Evolutionary conservation across 1,284 basidiomycete genomes (phyloP).

Genomic region (Entoloma clypeatum): DNA sequence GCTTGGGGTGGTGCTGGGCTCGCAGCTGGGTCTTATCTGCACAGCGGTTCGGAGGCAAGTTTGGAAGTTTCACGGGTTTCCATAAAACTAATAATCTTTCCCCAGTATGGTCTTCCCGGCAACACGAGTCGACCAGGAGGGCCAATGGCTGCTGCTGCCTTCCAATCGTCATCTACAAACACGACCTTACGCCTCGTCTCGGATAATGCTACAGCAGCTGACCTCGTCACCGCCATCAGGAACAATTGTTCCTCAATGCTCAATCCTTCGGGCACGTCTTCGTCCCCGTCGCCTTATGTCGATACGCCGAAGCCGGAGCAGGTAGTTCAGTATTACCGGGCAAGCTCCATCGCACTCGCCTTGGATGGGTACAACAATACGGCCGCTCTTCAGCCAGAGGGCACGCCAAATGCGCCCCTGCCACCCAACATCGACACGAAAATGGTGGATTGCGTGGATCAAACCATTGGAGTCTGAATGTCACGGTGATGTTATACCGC

Average conservation of each 20-base stretch:
- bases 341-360: slow-evolving; percentile 45
- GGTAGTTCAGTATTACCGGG: slow-evolving; percentile 52
- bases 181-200: slow-evolving; percentile 1
- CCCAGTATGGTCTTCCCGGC: slow-evolving; percentile 48
- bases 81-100: background rate
- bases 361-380: slow-evolving; percentile 59
- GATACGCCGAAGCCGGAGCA: slow-evolving; percentile 17
- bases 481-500: too few species aligned
- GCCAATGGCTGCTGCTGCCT: slow-evolving; percentile 44
- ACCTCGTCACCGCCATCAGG: background rate
- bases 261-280: background rate
- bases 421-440: slow-evolving; percentile 40
- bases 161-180: slow-evolving; percentile 26
- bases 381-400: slow-evolving; percentile 10
- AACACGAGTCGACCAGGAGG: slow-evolving; percentile 62
- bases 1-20: slow-evolving; percentile 43
- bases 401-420: slow-evolving; percentile 29
- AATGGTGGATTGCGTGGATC: slow-evolving; percentile 51
- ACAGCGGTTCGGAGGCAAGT: slow-evolving; percentile 37
- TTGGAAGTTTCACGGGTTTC: slow-evolving; percentile 2
- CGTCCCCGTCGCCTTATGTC: background rate
- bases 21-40: slow-evolving; percentile 36
- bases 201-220: slow-evolving; percentile 6
- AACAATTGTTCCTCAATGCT: background rate
- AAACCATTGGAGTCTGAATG: slow-evolving; percentile 53